Evolutionary conservation across 441 rosid genomes (phyloP), one percentile per base, ranked within the genome.

Genomic region (Pelargonium cotyledonis): DNA sequence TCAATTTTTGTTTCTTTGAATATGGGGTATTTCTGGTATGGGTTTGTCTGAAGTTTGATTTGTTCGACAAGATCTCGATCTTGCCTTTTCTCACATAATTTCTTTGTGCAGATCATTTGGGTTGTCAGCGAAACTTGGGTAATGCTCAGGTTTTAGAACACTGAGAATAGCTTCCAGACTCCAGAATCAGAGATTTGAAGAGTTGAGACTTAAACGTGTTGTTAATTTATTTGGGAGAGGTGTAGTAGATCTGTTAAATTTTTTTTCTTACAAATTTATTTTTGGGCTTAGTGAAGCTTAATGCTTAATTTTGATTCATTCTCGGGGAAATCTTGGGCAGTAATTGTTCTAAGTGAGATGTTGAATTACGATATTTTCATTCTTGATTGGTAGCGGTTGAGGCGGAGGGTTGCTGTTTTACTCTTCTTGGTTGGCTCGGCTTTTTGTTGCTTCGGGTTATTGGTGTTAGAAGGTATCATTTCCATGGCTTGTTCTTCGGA

Each of bases 401-500:
- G 71, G 68, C 43, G 71, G 40, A 40, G 41, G 49, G 55, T 41
- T 44, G 47, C 47, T 65, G 53, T 16, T 35, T 15, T 15, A 53
- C 16, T 15, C 44, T 58, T 43, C 26, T 68, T 63, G 71, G 40
- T 49, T 76, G 29, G 46, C 51, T 68, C 67, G 15, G 46, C 53
- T 57, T 69, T 38, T 43, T 46, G 5, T 69, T 35, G 40, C 67
- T n/a, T 69, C 29, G 58, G 70, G 41, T 44, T 65, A 70, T 57
- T 65, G 26, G 73, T 14, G 7, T 46, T 63, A 57, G 65, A 70
- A 62, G 66, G 72, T 65, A 43, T 64, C 35, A 62, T 70, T 47
- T 65, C 5, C 46, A 90, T 90, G 96, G 93, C 92, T 68, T 82
- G 67, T 80, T 81, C 88, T 65, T 84, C 90, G 29, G 98, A 85